Evolutionary conservation across 345 rosid species (phyloP), one percentile per base, ranked within the genome.

Genomic region (Lepidium aucheri): DNA sequence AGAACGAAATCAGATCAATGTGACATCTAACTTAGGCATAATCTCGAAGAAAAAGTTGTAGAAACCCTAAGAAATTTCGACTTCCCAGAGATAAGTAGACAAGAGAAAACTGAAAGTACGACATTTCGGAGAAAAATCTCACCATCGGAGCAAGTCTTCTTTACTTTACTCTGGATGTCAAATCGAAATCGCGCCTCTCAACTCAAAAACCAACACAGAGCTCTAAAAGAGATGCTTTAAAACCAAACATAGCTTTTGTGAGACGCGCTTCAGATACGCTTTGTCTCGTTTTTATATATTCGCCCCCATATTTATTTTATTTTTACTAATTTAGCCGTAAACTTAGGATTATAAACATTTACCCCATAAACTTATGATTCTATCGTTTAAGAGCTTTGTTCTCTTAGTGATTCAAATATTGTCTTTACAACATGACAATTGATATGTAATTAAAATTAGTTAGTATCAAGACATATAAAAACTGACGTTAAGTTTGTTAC

Each of bases 111-210:
- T 9, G 38, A 33, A 57, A 7, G 4, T 6, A 63, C 17, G 38
- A 28, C 0, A 24, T 43, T 10, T 4, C 1, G 8, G 60, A 55
- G 13, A 41, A 40, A 8, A 52, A 73, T 35, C 68, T 66, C 10
- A 74, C 77, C 77, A 73, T 73, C 2, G 68, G 5, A 42, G 72
- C 41, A 52, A 28, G 50, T 44, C 44, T 66, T 59, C 71, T 12
- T 65, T 34, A 32, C 47, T 15, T 58, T 54, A 56, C 65, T 63
- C 18, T 36, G 1, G 44, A 47, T 58, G 20, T 46, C 14, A 58
- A 65, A 65, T 20, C 60, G 53, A 40, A 33, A 36, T 26, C 10
- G 33, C 20, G 35, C 28, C 24, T 38, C 58, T 16, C n/a, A 53
- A 12, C 56, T 32, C 24, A 35, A 58, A 36, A 61, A 15, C 33